Evolutionary conservation across 345 rosid species (phyloP).

Genomic region (Aurinia saxatilis): DNA sequence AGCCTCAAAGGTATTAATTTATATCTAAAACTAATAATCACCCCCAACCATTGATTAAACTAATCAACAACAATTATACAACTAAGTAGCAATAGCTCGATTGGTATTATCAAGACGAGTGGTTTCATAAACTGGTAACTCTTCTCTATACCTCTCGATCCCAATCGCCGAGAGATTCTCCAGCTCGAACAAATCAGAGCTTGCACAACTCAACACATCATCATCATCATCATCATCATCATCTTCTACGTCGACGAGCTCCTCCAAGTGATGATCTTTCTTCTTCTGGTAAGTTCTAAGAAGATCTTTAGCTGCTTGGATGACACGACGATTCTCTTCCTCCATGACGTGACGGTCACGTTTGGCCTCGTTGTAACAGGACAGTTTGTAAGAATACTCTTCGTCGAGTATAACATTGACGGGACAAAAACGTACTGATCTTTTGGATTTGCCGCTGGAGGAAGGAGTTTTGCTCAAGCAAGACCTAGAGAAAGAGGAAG

Average conservation of each 20-base stretch:
- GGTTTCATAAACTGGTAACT: slow-evolving; percentile 91
- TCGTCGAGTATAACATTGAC: slow-evolving; percentile 75
- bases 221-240: slow-evolving; percentile 39
- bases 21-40: slow-evolving; percentile 30
- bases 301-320: slow-evolving; percentile 63
- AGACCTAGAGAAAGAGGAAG: slow-evolving; percentile 83
- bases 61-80: background rate
- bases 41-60: slow-evolving; percentile 41
- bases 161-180: slow-evolving; percentile 81
- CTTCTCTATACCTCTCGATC: slow-evolving; percentile 63
- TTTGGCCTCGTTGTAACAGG: slow-evolving; percentile 4
- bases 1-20: slow-evolving; percentile 7
- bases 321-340: slow-evolving; percentile 55
- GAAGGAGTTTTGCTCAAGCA: slow-evolving; percentile 68
- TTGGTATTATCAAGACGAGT: slow-evolving; percentile 58
- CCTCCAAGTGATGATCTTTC: slow-evolving; percentile 20
- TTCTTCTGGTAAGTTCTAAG: slow-evolving; percentile 55
- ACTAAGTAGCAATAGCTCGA: slow-evolving; percentile 67
- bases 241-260: background rate
- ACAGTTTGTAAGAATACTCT: slow-evolving; percentile 40
- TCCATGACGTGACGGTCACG: slow-evolving; percentile 22
- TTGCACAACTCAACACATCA: slow-evolving; percentile 72
- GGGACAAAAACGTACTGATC: slow-evolving; percentile 70
- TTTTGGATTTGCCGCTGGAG: slow-evolving; percentile 35
- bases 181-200: slow-evolving; percentile 91